Conservation (phyloP, 106 monocot genomes). For the Acanthochlamys bracteata region DNA sequence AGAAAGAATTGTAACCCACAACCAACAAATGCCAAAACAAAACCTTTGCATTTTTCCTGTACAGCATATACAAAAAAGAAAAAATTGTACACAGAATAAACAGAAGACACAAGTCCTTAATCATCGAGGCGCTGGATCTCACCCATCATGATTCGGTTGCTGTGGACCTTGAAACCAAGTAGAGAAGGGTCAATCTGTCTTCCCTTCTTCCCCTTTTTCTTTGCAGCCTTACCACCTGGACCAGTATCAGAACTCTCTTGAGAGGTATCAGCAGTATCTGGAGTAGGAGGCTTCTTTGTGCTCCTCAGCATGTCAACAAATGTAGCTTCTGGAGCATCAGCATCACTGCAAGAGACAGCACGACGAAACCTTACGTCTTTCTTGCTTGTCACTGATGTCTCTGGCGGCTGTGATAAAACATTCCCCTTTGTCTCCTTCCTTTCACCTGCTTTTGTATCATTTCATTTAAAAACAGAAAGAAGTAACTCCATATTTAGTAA, state of each 20-base stretch:
- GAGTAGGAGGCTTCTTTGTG: slow-evolving; percentile 32
- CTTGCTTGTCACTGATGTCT: slow-evolving; percentile 18
- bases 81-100: neutral
- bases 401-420: slow-evolving; percentile 7
- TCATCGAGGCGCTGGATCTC: slow-evolving; percentile 70
- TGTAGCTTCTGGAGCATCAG: slow-evolving; percentile 45
- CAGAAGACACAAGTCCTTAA: neutral
- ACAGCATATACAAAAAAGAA: neutral
- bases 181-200: slow-evolving; percentile 76
- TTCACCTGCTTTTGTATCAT: slow-evolving; percentile 16
- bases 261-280: slow-evolving; percentile 8
- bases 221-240: slow-evolving; percentile 23
- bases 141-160: slow-evolving; percentile 85
- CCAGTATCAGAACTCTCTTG: slow-evolving; percentile 22
- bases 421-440: slow-evolving; percentile 17
- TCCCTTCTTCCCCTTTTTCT: slow-evolving; percentile 77
- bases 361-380: slow-evolving; percentile 29
- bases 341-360: slow-evolving; percentile 27
- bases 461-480: neutral
- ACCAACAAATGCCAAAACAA: neutral
- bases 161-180: slow-evolving; percentile 79
- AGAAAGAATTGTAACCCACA: neutral
- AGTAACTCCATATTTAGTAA: neutral
- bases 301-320: slow-evolving; percentile 78
- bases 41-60: slow-evolving; percentile 1